phyloP scores from a whole-genome alignment of 2,329 filamentous ascomycete species.

The Scortechinia acanthostroma region DNA sequence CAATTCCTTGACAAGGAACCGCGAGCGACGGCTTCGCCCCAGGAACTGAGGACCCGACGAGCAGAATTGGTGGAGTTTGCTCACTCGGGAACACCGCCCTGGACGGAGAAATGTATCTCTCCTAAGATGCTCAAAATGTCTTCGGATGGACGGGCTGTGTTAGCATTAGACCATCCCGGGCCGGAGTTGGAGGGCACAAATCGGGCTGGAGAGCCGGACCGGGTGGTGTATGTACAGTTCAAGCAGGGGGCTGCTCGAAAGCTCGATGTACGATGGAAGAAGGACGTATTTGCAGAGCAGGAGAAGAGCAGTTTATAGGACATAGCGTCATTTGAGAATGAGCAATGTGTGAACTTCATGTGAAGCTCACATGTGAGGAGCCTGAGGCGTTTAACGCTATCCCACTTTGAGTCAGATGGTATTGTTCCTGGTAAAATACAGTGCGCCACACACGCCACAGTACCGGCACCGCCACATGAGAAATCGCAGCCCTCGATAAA shows the following conservation, averaged over 20 bases:
- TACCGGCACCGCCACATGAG: too few relatives aligned
- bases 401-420: too few relatives aligned
- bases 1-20: slow-evolving; percentile 33
- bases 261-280: slow-evolving; percentile 37
- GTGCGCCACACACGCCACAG: too few relatives aligned
- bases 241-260: background rate
- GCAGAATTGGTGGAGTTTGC: slow-evolving; percentile 36
- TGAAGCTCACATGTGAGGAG: too few relatives aligned
- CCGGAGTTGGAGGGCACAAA: slow-evolving; percentile 39
- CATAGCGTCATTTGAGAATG: too few relatives aligned
- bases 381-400: too few relatives aligned
- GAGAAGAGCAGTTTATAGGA: too few relatives aligned
- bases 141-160: slow-evolving; percentile 36
- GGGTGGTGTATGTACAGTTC: background rate
- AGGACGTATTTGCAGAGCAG: slow-evolving; percentile 32
- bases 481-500: slow-evolving; percentile 28
- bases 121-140: slow-evolving; percentile 24
- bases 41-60: slow-evolving; percentile 24
- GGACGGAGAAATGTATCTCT: slow-evolving; percentile 35
- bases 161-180: slow-evolving; percentile 44
- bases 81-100: slow-evolving; percentile 30
- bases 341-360: too few relatives aligned
- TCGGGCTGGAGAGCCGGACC: slow-evolving; percentile 31
- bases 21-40: slow-evolving; percentile 10
- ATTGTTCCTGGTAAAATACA: too few relatives aligned